phyloP scores from a whole-genome alignment of 495 filamentous ascomycete genomes.

The Aspergillus nidulans region DNA sequence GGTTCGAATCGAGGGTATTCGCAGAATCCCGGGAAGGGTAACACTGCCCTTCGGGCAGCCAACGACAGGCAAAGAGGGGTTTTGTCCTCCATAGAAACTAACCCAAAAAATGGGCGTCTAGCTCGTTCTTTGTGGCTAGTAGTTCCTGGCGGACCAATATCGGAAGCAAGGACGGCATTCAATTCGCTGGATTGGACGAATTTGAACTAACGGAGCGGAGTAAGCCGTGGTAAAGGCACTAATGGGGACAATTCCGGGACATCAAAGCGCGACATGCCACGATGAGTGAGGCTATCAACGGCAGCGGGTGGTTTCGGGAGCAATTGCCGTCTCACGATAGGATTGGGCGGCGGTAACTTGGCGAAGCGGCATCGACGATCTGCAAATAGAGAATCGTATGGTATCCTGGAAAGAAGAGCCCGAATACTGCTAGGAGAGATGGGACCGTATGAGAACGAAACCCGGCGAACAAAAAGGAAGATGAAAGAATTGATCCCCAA shows the following conservation, averaged over 20 bases:
- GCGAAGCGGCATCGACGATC: background rate
- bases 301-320: slow-evolving; percentile 12
- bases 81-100: background rate
- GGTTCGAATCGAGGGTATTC: background rate
- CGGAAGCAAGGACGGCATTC: background rate
- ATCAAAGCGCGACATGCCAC: background rate
- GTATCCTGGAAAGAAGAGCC: background rate
- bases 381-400: background rate
- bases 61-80: background rate
- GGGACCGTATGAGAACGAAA: background rate
- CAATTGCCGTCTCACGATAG: background rate
- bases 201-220: slow-evolving; percentile 6
- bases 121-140: slow-evolving; percentile 1
- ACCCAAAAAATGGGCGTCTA: background rate
- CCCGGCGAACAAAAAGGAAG: background rate
- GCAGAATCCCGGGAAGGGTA: background rate
- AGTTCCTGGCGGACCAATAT: slow-evolving; percentile 3
- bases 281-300: slow-evolving; percentile 5
- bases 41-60: background rate
- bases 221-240: slow-evolving; percentile 1
- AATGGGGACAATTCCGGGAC: background rate
- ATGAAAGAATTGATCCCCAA: background rate
- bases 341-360: slow-evolving; percentile 5
- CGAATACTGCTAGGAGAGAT: background rate
- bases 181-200: background rate